phyloP scores from a whole-genome alignment of 106 monocot species.

The Dioscorea alata region DNA sequence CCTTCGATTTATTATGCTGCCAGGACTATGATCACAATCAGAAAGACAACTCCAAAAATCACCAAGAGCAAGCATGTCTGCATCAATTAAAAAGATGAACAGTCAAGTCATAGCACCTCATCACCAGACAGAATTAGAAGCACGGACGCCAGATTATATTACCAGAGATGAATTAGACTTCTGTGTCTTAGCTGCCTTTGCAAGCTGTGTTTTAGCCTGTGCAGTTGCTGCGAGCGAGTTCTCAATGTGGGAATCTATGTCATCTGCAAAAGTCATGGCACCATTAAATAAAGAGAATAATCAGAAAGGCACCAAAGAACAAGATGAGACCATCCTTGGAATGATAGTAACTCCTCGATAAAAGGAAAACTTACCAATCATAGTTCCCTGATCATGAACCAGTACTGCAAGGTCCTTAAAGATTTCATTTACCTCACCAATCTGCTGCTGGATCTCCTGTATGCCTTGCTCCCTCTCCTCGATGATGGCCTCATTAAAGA shows the following conservation, averaged over 20 bases:
- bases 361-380: constrained; percentile 52
- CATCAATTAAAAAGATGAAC: neutral
- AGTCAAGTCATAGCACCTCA: no score
- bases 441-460: constrained; percentile 88
- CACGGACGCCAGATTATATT: neutral
- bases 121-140: no score
- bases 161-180: constrained; percentile 89
- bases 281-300: neutral
- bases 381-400: constrained; percentile 78
- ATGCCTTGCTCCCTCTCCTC: constrained; percentile 94
- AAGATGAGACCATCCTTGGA: neutral
- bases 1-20: constrained; percentile 17
- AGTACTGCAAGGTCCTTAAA: constrained; percentile 84
- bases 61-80: constrained; percentile 88
- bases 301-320: neutral
- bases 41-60: constrained; percentile 69
- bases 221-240: constrained; percentile 50
- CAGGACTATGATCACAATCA: constrained; percentile 70
- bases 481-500: constrained; percentile 91
- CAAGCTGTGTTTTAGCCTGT: constrained; percentile 64
- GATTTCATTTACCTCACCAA: constrained; percentile 87
- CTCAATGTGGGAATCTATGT: constrained; percentile 67
- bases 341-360: no score
- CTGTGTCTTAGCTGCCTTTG: constrained; percentile 66
- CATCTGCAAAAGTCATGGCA: constrained; percentile 39